Base-by-base conservation (phyloP, 495 filamentous ascomycete genomes). In the Tetracladium marchalianum region DNA sequence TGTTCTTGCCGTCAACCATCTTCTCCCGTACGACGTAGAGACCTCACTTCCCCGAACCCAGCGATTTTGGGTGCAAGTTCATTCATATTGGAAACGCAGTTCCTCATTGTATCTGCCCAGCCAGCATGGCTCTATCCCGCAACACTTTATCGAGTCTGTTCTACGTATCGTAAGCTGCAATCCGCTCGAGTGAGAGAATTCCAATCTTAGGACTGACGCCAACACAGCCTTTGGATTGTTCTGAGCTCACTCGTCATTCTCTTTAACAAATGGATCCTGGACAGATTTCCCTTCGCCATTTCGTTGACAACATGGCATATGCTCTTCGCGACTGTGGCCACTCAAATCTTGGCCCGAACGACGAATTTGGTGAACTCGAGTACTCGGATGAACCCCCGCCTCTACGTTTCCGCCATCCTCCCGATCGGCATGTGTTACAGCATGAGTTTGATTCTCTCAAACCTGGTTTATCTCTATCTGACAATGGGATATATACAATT, bases 251-350 rank as follows among this genome's bases (percentile, higher is more conserved):
- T 76, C 49, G 87, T 90, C 48, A 95, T 96, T 52, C 63, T 96
- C 46, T 96, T 94, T 76, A 95, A 96, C 76, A 95, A 95, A 68
- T 89, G 84, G 73, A 78, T 96, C 38, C 73, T 95, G 42, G 75
- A 83, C 57, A 78, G 72, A 50, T 69, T 72, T 56, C 7, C 15
- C 48, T 44, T 45, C 15, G 41, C 41, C 12, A 72, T 82, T 49
- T 3, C 22, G 7, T 71, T 89, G 43, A 87, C 84, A 64, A 82
- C 77, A 66, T 89, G 84, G 84, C 84, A 89, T 61, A 71, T 89
- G 48, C 52, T 71, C 52, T 87, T 87, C 60, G 80, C 84, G 4
- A 87, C 84, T 6, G 27, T 82, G 27, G 78, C 80, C 58, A 89
- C 84, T 39, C 84, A 87, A 58, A 45, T 87, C 55, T 68, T 89